Base-by-base conservation (phyloP, 164 flowering plant species). In the Pachysandra terminalis region DNA sequence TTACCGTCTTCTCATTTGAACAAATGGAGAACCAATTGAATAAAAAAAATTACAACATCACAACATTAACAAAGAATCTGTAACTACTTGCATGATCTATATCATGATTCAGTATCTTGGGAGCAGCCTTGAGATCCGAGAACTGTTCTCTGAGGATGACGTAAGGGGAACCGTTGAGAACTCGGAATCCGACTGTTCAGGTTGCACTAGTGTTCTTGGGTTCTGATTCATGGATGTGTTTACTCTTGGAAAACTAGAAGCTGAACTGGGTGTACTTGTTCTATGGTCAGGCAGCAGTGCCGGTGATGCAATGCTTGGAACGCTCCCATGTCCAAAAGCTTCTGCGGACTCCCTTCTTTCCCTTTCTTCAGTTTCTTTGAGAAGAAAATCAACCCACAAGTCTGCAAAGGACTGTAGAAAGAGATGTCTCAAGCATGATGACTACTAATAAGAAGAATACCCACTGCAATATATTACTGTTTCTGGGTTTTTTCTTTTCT, bases 341-440 rank as follows among this genome's bases (percentile, higher is more conserved):
- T 78, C 90, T 23, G 40, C 74, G 3, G 81, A 12, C 65, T 85
- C 95, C 48, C 86, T 81, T 68, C 74, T 88, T 70, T 87, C 98
- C 69, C 93, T 84, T 75, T 91, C 93, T 77, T 89, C 91, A 19
- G 86, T 83, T 80, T 96, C 99, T 66, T 87, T 93, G 76, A 96
- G 95, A 73, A 96, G 97, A 77, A 91, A 96, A 81, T 96, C 99
- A 66, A 96, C 99, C 99, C 99, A 96, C 24, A 93, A 71, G 86
- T 96, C 98, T 76, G 97, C 86, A 82, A 96, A 86, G 16, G 99
- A 89, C 99, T 96, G 95, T 4, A 61, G 68, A 69, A 16, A 60
- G 28, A 59, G 49, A 60, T 15, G 8, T 27, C 10, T 32, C 7
- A 7, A 32, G 37, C 7, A 32, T 32, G 37, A 32, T 32, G 37